Base-by-base conservation (phyloP, 1,139 yeast genomes). In the Ogataea hybrid region DNA sequence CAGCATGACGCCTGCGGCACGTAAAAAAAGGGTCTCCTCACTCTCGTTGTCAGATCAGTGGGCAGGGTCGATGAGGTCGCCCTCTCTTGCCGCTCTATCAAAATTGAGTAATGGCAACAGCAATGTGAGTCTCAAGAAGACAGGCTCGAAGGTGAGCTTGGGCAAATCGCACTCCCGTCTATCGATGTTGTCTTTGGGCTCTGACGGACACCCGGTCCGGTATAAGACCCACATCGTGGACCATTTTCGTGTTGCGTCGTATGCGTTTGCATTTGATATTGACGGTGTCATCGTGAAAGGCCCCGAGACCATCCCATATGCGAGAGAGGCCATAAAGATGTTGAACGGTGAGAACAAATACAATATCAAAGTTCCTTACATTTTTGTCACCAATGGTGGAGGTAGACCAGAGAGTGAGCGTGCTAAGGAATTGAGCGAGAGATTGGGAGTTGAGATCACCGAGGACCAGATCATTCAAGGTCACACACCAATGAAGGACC, bases 321-420 rank as follows among this genome's bases (percentile, higher is more conserved):
- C 92, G 1, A 74, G 73, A 17, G 77, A 81, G 48, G 95, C 95
- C 6, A 66, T 86, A 54, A 71, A 70, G 49, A 62, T 84, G 68
- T 71, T 86, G 50, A 80, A 84, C 55, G 95, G 95, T 44, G 79
- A 80, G 34, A 85, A 85, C 68, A 76, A 81, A 58, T 84, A 85
- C 69, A 78, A 84, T 60, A 81, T 85, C 55, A 79, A 77, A 53
- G 89, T 85, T n/a, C 95, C 95, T 3, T 84, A 83, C 56, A 84
- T 86, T 47, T 84, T 83, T 63, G 92, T 86, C 52, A 86, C 95
- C 42, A 86, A 86, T 61, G 95, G 95, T 52, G 95, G 95, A 53
- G 95, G 95, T 41, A 79, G 84, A 58, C 85, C 88, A 6, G 95
- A 86, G 59, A 65, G 71, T 49, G 81, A 75, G 16, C 70, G 95